A percentile compares a stretch with the other conserved stretches of the same genome.
phyloP scores from a whole-genome alignment of 805 yeast species.

The Suhomyces prunicola region DNA sequence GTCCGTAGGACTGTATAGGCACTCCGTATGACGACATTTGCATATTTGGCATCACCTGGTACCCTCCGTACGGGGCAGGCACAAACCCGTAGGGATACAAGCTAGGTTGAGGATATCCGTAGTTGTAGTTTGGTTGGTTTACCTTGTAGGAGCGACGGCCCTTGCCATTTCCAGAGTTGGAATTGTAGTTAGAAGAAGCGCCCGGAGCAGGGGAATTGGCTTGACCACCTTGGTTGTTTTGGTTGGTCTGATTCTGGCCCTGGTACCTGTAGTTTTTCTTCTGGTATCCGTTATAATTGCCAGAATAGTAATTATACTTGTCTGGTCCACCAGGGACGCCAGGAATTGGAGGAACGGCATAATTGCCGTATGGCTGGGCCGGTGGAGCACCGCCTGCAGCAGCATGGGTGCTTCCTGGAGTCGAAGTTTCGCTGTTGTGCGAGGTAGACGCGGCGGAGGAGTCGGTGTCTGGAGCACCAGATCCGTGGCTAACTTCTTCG shows the following conservation, averaged over 20 bases:
- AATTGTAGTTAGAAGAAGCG: neutral
- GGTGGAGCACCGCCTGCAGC: constrained; percentile 5
- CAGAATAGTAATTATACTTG: constrained; percentile 7
- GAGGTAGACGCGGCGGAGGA: neutral
- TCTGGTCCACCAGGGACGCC: constrained; percentile 2
- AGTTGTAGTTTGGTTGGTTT: constrained; percentile 18
- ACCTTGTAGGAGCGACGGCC: constrained; percentile 10
- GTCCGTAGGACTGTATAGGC: constrained; percentile 8
- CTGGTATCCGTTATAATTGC: constrained; percentile 10
- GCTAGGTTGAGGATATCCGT: constrained; percentile 20
- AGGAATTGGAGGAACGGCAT: neutral
- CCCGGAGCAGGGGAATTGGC: neutral
- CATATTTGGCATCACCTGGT: constrained; percentile 19
- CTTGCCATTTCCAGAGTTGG: constrained; percentile 6
- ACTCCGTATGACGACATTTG: constrained; percentile 3
- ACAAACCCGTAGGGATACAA: constrained; percentile 30
- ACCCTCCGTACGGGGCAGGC: constrained; percentile 22
- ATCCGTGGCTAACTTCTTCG: neutral
- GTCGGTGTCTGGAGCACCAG: neutral
- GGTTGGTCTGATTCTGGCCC: neutral
- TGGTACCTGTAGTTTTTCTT: constrained; percentile 11
- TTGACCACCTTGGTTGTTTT: neutral
- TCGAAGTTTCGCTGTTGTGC: neutral
- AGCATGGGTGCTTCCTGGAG: constrained; percentile 2
- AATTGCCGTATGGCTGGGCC: constrained; percentile 1